Base-by-base conservation (phyloP, 495 filamentous ascomycete species). In the Chaetomidium leptoderma region DNA sequence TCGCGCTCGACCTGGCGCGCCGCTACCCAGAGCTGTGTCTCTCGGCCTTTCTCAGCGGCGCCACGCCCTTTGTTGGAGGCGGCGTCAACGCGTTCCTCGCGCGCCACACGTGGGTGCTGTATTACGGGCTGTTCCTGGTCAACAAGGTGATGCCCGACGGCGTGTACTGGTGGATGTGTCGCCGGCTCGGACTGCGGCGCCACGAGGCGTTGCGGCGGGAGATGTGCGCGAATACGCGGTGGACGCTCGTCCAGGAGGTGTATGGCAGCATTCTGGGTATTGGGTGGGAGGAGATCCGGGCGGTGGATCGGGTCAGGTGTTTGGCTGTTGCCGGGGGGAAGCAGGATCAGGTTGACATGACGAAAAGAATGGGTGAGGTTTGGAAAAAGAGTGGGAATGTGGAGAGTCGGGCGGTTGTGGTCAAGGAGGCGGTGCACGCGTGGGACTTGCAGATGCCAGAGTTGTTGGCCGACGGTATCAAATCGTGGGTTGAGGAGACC, bases 341-440 rank as follows among this genome's bases (percentile, higher is more conserved):
- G 61, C 64, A 71, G 35, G 72, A 72, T 53, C 57, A 62, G 35
- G 68, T 68, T 10, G 57, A 63, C 35, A 61, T 61, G 29, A 58
- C 62, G 53, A 53, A 56, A 47, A 60, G 59, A 26, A 65, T 66
- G 70, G 61, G 23, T 8, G 27, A 56, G 26, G 54, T 66, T 4
- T 55, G 70, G 30, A 40, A 56, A 32, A 61, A 59, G 27, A 33
- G n/a, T n/a, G n/a, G n/a, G n/a, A n/a, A n/a, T n/a, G n/a, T n/a
- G n/a, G n/a, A n/a, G n/a, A n/a, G n/a, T n/a, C n/a, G n/a, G 30
- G 30, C 30, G 30, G 30, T 10, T 10, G 30, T 32, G 30, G 30
- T 32, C 5, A 32, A 10, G 30, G 30, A 10, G 30, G 30, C 30
- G 5, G 30, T 32, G 10, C 30, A 32, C 10, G 30, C 30, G 5